A percentile compares a stretch with the other conserved stretches of the same genome.
These are phyloP conservation scores for Aleurites moluccanus DNA, from an alignment of 441 rosid genomes.

Conservation along the genomic window DNA sequence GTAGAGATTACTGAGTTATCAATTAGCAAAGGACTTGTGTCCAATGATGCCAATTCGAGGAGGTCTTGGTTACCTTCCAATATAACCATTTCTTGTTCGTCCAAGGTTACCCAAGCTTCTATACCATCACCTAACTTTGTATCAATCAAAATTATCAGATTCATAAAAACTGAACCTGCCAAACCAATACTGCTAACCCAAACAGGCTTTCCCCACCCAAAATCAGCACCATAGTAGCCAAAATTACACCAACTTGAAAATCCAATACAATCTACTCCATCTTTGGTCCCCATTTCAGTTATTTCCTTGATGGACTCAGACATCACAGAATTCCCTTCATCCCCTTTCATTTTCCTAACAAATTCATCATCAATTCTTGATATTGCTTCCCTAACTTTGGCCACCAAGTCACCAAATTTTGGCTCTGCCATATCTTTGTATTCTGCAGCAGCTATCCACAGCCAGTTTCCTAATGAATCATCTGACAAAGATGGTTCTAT, in stretches of 20 bases:
- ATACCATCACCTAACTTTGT: constrained; percentile 26
- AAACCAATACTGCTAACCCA: constrained; percentile 38
- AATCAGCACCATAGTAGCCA: constrained; percentile 34
- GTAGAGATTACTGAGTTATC: not conserved
- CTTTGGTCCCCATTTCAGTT: constrained; percentile 10
- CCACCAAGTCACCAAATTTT: constrained; percentile 30
- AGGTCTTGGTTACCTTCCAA: constrained; percentile 25
- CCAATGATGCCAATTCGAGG: constrained; percentile 26
- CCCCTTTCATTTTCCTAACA: constrained; percentile 28
- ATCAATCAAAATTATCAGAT: constrained; percentile 35
- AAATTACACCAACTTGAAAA: constrained; percentile 41
- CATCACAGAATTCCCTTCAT: constrained; percentile 24
- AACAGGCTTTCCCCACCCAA: constrained; percentile 41
- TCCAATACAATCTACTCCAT: constrained; percentile 32
- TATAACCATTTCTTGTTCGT: constrained; percentile 21
- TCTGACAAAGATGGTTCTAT: constrained; percentile 22
- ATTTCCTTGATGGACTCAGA: constrained; percentile 25
- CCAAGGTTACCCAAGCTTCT: constrained; percentile 36
- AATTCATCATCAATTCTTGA: constrained; percentile 36
- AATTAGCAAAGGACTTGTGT: constrained; percentile 41
- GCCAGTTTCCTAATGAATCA: constrained; percentile 35
- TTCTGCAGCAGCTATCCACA: constrained; percentile 39
- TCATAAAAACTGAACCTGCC: constrained; percentile 26
- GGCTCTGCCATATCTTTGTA: constrained; percentile 9
- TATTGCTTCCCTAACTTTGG: constrained; percentile 33